Evolutionary conservation across 2,329 filamentous ascomycete genomes (phyloP), one percentile per base, ranked within the genome.

Genomic region (Colletotrichum neosansevieriae): DNA sequence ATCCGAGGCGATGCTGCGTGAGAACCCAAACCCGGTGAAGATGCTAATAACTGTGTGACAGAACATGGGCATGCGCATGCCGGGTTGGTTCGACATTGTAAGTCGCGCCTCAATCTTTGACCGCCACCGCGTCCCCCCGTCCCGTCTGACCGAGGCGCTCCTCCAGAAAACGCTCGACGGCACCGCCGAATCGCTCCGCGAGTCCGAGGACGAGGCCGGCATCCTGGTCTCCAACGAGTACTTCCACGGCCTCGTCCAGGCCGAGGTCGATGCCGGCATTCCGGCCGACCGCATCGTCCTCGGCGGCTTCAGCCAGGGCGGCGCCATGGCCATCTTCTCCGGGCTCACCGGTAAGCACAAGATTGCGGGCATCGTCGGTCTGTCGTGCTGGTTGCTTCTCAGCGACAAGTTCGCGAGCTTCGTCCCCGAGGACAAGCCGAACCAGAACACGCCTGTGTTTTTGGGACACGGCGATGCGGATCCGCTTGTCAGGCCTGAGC

Each of bases 401-500:
- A 81, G 79, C 59, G 73, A 77, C 60, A 84, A 81, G 70, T 85
- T 88, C 72, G 75, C 79, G 53, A 77, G 80, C 7, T 73, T 81
- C 17, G 71, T 83, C 21, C 83, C 86, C 2, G 60, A 19, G 9
- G 49, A 53, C 17, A 62, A 63, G 67, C 83, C 86, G 63, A 94
- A 94, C 78, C 87, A 89, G 79, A 84, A 91, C 45, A 97, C 94
- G 1, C 92, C 92, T 1, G 89, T 98, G 71, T 93, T 96, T 79
- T 92, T 98, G 90, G 94, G 88, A 12, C 96, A 98, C 74, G 96
- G 96, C n/a, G 87, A 90, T 70, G 81, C 81, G 1, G 95, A 99
- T 78, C 85, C 85, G 13, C 82, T 97, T 3, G 92, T 98, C 9
- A 86, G 84, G 72, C 86, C 89, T 49, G 81, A 86, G 63, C 91